These are phyloP conservation scores for Phyllosticta citriasiana DNA, from an alignment of 2,329 filamentous ascomycete genomes.

Conservation along the genomic window DNA sequence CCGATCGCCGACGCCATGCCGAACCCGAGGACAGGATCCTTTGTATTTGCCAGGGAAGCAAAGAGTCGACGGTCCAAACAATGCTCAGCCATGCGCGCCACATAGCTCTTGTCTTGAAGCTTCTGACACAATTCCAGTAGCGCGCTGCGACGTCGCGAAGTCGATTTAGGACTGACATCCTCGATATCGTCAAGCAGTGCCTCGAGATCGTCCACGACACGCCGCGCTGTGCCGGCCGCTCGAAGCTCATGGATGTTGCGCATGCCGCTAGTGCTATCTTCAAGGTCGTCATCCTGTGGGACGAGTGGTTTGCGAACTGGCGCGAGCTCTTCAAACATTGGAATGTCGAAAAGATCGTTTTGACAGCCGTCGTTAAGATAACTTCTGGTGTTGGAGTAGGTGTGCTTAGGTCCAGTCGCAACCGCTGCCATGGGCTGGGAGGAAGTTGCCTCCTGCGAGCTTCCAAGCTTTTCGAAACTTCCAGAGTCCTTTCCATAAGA, in stretches of 20 bases:
- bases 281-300: slow-evolving; percentile 35
- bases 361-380: slow-evolving; percentile 45
- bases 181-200: slow-evolving; percentile 51
- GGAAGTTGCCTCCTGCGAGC: not conserved
- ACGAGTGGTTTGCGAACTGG: not conserved
- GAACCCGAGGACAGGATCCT: slow-evolving; percentile 45
- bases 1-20: slow-evolving; percentile 54
- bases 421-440: slow-evolving; percentile 1
- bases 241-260: slow-evolving; percentile 53
- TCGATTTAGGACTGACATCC: slow-evolving; percentile 30
- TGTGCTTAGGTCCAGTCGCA: slow-evolving; percentile 35
- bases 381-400: slow-evolving; percentile 50
- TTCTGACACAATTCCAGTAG: slow-evolving; percentile 47
- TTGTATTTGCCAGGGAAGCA: slow-evolving; percentile 41
- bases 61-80: slow-evolving; percentile 61
- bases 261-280: slow-evolving; percentile 33
- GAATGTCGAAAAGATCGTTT: slow-evolving; percentile 28
- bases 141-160: slow-evolving; percentile 41
- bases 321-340: slow-evolving; percentile 15
- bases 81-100: slow-evolving; percentile 63
- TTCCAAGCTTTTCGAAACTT: slow-evolving; percentile 2
- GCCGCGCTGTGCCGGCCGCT: slow-evolving; percentile 46
- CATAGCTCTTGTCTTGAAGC: slow-evolving; percentile 50
- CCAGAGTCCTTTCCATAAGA: not conserved
- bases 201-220: slow-evolving; percentile 47